Percentiles rank a stretch among this genome's conserved stretches.
phyloP scores from a whole-genome alignment of 148 eudicot genomes.

The Chenopodium suecicum region DNA sequence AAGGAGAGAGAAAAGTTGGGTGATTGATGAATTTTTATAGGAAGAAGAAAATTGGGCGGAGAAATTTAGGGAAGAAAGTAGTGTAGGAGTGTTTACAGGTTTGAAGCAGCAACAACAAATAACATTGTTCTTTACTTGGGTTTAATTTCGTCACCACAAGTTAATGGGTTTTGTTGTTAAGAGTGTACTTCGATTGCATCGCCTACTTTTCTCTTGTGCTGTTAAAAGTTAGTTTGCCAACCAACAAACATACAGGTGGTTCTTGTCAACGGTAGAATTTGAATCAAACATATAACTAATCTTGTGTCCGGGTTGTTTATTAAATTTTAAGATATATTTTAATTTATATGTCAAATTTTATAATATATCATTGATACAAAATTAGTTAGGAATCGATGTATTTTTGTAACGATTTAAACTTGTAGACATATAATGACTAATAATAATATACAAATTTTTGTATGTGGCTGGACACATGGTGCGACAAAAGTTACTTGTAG shows the following conservation, averaged over 20 bases:
- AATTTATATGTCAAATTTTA: too few species aligned
- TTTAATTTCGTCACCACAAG: neutral
- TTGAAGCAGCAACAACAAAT: neutral
- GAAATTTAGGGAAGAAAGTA: neutral
- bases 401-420: too few species aligned
- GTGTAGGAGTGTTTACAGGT: neutral
- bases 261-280: neutral
- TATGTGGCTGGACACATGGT: too few species aligned
- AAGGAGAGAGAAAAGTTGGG: neutral
- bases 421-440: too few species aligned
- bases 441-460: too few species aligned
- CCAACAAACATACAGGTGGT: neutral
- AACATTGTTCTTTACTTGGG: neutral
- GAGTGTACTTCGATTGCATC: neutral
- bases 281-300: too few species aligned
- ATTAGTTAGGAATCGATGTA: too few species aligned
- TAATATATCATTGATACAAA: too few species aligned
- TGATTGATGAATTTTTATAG: neutral
- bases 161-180: neutral
- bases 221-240: neutral
- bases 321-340: too few species aligned
- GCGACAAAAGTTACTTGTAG: too few species aligned
- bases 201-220: neutral
- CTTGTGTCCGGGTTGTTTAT: too few species aligned
- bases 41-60: slow-evolving; percentile 13